Evolutionary conservation across 2,329 filamentous ascomycete genomes (phyloP), one percentile per base, ranked within the genome.

Genomic region (Diaporthe eres): DNA sequence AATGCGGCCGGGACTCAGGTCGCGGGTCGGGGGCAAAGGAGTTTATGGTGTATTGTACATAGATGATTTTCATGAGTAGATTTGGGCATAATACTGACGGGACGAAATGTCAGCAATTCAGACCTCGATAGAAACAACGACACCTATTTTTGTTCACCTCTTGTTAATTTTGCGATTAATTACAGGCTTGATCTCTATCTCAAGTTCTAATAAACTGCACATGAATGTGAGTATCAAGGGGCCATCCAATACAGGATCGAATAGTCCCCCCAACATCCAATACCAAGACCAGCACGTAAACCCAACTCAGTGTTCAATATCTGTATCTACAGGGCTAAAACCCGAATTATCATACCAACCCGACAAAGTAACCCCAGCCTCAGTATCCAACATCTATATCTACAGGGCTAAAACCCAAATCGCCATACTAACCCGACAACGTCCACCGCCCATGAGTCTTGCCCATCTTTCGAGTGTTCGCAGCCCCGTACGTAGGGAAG

Each of bases 401-500:
- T 39, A 39, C 37, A 47, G 17, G 17, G 17, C 7, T 28, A 28
- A 15, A 34, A 8, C 28, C 3, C 10, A n/a, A 4, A 34, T 31
- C 2, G 13, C 25, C 22, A 4, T 3, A 17, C 15, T 51, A 63
- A 42, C 31, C 49, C 22, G 44, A 17, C 22, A 63, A 17, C 0
- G 44, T 25, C 57, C 57, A 60, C n/a, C 47, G 44, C 17, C 44
- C 71, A 60, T 53, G 71, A 10, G 10, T 44, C 58, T 28, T 63
- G 25, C 60, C 44, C 53, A 57, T 51, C 15, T 34, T 44, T 19
- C 44, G 63, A 7, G 13, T 76, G 12, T 58, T 75, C 2, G 74
- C 71, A n/a, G 74, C 78, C 4, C 81, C 80, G 51, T 80, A 81
- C 39, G 60, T 55, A 0, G 81, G 81, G 39, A 83, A 82, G 6